These are phyloP conservation scores for Pouteria campechiana DNA, from an alignment of 179 eudicot species.

Conservation along the genomic window DNA sequence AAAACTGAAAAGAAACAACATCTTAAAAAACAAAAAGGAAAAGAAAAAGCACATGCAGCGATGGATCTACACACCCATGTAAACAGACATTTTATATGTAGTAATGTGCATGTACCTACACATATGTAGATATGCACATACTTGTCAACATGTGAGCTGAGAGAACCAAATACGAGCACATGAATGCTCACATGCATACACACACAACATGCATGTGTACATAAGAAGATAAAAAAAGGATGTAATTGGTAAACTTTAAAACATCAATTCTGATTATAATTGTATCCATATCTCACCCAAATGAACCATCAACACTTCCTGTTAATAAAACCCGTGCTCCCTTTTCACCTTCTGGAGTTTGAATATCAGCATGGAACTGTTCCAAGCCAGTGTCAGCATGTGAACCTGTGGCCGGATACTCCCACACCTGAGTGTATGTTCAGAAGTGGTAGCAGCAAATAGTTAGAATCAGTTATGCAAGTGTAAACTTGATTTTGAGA, in stretches of 20 bases:
- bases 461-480: neutral
- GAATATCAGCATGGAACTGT: constrained; percentile 24
- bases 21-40: too few relatives aligned
- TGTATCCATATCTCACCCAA: too few relatives aligned
- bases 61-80: too few relatives aligned
- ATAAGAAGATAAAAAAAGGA: neutral
- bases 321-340: constrained; percentile 45
- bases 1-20: too few relatives aligned
- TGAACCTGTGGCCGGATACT: constrained; percentile 37
- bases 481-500: too few relatives aligned
- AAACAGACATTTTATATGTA: too few relatives aligned
- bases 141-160: neutral
- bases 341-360: constrained; percentile 32
- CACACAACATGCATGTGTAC: neutral
- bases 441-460: neutral
- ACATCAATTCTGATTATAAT: neutral
- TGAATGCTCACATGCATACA: neutral
- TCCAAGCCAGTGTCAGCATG: constrained; percentile 42
- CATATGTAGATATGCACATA: neutral
- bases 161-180: neutral
- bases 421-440: constrained; percentile 61
- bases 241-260: neutral
- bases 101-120: too few relatives aligned
- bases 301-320: constrained; percentile 41
- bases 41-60: too few relatives aligned